Evolutionary conservation across 345 rosid genomes (phyloP), one percentile per base, ranked within the genome.

Genomic region (Noccaea bulbosa): DNA sequence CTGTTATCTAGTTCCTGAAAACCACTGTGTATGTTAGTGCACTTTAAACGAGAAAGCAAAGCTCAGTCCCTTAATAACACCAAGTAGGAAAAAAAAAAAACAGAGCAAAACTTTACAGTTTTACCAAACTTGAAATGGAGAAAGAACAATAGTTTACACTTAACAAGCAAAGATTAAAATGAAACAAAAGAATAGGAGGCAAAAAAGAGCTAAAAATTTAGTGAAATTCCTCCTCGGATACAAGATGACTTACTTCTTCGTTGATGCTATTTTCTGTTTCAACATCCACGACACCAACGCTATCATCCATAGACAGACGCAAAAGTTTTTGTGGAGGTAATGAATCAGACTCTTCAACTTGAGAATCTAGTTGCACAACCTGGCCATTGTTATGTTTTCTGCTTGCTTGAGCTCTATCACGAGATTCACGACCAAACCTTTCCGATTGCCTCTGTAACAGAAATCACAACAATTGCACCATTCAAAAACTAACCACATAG

Each of bases 211-310:
- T 81, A 79, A 71, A 83, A 78, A 61, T 50, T 79, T 71, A 79
- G 63, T 75, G 56, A 77, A 79, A 75, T 75, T 79, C 74, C 74
- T 80, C 78, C 78, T 73, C 67, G 12, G 72, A 77, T 81, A 72
- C 69, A 73, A 81, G 79, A 78, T 78, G 79, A 86, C 91, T 75
- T 91, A 91, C 99, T 71, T 94, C 96, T 76, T 55, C 79, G 81
- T 88, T 92, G 79, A 85, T 78, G 81, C 69, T 75, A 74, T 77
- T 73, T 74, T 89, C 93, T 70, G 88, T 87, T 80, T 94, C 89
- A 74, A 87, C 90, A 82, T 83, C 84, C 34, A 86, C 90, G 75
- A 92, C 93, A 81, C 89, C 91, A 37, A 81, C 74, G 67, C 74
- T 82, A 57, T 84, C 81, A 64, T 84, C 83, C 69, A 88, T 79